Evolutionary conservation across 192 early-diverging fungal species (phyloP).

Genomic region (Powellomyces hirtus): DNA sequence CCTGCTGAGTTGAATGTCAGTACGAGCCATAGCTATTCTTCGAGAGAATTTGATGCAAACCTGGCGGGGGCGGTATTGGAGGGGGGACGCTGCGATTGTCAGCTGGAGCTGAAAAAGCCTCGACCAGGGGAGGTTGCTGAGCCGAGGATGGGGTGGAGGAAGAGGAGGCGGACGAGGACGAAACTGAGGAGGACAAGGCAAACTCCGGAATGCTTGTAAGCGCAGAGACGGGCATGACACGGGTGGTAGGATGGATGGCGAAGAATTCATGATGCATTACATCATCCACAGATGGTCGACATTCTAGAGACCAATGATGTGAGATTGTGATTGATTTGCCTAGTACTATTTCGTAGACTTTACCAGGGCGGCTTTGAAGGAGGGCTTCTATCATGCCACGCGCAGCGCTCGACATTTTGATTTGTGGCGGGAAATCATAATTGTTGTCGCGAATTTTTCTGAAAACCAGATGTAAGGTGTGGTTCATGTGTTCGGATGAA

Average conservation of each 20-base stretch:
- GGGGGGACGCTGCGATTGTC: constrained; percentile 6
- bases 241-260: constrained; percentile 19
- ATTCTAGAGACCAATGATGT: constrained; percentile 22
- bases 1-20: no score
- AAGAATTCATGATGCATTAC: constrained; percentile 53
- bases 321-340: no score
- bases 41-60: no score
- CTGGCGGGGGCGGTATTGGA: background rate
- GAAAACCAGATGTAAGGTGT: no score
- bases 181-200: background rate
- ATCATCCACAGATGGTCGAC: constrained; percentile 43
- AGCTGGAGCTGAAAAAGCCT: constrained; percentile 10
- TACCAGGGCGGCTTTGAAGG: constrained; percentile 59
- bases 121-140: background rate
- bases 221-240: constrained; percentile 40
- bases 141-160: background rate
- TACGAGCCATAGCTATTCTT: no score
- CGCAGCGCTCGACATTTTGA: constrained; percentile 58
- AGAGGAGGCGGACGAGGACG: background rate
- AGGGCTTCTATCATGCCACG: constrained; percentile 67
- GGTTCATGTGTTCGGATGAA: no score
- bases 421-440: constrained; percentile 70
- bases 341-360: no score
- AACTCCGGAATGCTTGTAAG: constrained; percentile 26
- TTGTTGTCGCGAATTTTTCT: constrained; percentile 68